Conservation (phyloP, 1,284 basidiomycete genomes). For the Boletus austroedulis region DNA sequence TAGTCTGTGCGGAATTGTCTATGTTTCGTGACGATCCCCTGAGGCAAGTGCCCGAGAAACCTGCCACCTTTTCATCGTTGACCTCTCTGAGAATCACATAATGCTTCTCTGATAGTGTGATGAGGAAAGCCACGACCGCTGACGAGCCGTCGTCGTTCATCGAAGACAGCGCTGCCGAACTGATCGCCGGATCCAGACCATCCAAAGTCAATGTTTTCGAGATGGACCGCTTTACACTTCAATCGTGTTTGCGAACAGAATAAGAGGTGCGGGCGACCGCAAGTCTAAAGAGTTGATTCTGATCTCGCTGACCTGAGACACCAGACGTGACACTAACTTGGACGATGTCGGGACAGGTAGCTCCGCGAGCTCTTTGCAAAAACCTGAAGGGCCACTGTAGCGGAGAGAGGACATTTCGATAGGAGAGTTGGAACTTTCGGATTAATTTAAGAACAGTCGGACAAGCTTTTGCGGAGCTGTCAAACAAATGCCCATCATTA, state of each 20-base stretch:
- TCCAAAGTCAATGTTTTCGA: conserved; percentile 42
- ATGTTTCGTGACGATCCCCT: conserved; percentile 55
- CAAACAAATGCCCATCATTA: no score
- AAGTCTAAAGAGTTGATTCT: neutral
- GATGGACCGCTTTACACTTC: conserved; percentile 47
- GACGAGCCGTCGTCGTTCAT: conserved; percentile 39
- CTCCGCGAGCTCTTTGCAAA: conserved; percentile 45
- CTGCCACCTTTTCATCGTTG: conserved; percentile 48
- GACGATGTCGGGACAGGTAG: conserved; percentile 37
- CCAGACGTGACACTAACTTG: conserved; percentile 19
- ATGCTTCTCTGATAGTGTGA: conserved; percentile 46
- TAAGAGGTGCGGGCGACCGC: conserved; percentile 46
- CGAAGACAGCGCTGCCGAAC: conserved; percentile 19
- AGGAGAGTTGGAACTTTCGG: neutral
- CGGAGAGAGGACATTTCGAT: conserved; percentile 20
- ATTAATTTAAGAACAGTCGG: no score
- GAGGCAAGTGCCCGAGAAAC: conserved; percentile 49
- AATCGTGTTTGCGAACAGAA: conserved; percentile 46
- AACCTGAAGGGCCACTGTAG: conserved; percentile 20
- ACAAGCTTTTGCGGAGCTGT: no score
- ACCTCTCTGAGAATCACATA: conserved; percentile 50
- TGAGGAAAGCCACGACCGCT: conserved; percentile 42
- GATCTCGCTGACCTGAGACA: conserved; percentile 16
- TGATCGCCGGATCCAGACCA: conserved; percentile 1
- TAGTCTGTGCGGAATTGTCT: conserved; percentile 63